Conservation (phyloP, 441 rosid genomes). For the Eruca vesicaria region DNA sequence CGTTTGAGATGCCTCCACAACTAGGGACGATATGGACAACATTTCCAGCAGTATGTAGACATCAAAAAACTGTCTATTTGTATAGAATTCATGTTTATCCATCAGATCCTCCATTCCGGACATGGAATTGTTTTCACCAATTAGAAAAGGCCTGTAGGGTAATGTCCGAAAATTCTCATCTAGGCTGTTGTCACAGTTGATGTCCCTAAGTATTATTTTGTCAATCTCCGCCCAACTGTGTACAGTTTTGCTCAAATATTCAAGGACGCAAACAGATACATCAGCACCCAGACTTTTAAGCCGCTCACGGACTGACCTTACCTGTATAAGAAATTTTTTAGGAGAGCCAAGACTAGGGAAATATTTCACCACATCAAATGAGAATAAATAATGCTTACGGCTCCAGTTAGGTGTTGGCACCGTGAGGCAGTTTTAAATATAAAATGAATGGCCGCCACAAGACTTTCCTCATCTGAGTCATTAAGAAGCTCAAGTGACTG, state of each 20-base stretch:
- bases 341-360: constrained; percentile 19
- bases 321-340: constrained; percentile 48
- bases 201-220: constrained; percentile 75
- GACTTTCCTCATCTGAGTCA: constrained; percentile 77
- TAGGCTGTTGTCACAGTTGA: constrained; percentile 70
- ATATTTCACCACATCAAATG: neutral
- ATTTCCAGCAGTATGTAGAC: constrained; percentile 87
- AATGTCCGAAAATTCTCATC: constrained; percentile 48
- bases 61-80: constrained; percentile 70
- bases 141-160: constrained; percentile 57
- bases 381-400: constrained; percentile 50
- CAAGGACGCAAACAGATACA: constrained; percentile 83
- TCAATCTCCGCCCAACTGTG: constrained; percentile 94
- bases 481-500: constrained; percentile 74
- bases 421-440: constrained; percentile 87
- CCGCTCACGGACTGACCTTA: constrained; percentile 80
- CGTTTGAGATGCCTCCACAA: constrained; percentile 87
- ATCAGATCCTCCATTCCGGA: constrained; percentile 51
- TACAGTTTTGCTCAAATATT: constrained; percentile 81
- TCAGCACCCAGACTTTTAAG: constrained; percentile 79
- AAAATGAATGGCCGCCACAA: constrained; percentile 83
- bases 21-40: constrained; percentile 87
- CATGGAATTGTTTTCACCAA: constrained; percentile 66
- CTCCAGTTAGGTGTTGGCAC: constrained; percentile 92
- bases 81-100: constrained; percentile 57